Conservation (phyloP, 805 yeast species). For the Yarrowia divulgata region DNA sequence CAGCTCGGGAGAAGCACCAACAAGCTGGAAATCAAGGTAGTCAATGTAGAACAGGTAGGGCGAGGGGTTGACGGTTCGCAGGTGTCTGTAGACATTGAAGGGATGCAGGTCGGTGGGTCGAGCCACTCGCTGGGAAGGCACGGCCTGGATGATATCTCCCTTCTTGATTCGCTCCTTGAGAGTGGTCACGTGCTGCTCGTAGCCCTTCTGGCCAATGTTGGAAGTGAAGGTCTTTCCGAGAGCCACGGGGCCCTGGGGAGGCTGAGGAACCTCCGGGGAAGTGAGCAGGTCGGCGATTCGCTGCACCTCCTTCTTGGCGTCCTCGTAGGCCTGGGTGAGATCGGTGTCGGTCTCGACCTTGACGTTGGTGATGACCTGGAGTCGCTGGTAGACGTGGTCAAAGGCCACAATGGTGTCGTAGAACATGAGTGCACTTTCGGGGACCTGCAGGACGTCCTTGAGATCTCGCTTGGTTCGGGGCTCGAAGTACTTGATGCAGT, state of each 20-base stretch:
- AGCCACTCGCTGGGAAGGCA: slow-evolving; percentile 95
- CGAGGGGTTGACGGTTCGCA: slow-evolving; percentile 95
- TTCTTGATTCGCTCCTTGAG: slow-evolving; percentile 81
- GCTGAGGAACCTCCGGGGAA: slow-evolving; percentile 54
- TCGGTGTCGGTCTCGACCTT: slow-evolving; percentile 52
- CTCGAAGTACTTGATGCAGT: slow-evolving; percentile 95
- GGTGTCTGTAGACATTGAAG: slow-evolving; percentile 91
- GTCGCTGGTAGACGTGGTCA: slow-evolving; percentile 92
- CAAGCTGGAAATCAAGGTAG: slow-evolving; percentile 87
- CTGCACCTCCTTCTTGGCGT: slow-evolving; percentile 64
- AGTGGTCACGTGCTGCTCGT: slow-evolving; percentile 77
- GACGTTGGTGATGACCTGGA: slow-evolving; percentile 87
- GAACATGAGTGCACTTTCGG: slow-evolving; percentile 92
- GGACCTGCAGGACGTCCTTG: slow-evolving; percentile 81
- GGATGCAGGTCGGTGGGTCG: slow-evolving; percentile 96
- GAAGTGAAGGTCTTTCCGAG: slow-evolving; percentile 66
- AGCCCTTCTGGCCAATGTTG: slow-evolving; percentile 93
- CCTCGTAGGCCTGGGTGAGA: slow-evolving; percentile 61
- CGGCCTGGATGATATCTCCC: slow-evolving; percentile 97
- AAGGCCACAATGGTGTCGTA: slow-evolving; percentile 89
- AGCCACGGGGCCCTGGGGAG: slow-evolving; percentile 76
- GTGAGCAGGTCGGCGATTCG: slow-evolving; percentile 56
- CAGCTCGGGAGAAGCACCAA: slow-evolving; percentile 97
- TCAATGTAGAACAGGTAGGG: slow-evolving; percentile 96
- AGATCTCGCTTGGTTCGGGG: slow-evolving; percentile 81